These are phyloP conservation scores for Sporothrix pallida DNA, from an alignment of 2,329 filamentous ascomycete species.

Conservation along the genomic window DNA sequence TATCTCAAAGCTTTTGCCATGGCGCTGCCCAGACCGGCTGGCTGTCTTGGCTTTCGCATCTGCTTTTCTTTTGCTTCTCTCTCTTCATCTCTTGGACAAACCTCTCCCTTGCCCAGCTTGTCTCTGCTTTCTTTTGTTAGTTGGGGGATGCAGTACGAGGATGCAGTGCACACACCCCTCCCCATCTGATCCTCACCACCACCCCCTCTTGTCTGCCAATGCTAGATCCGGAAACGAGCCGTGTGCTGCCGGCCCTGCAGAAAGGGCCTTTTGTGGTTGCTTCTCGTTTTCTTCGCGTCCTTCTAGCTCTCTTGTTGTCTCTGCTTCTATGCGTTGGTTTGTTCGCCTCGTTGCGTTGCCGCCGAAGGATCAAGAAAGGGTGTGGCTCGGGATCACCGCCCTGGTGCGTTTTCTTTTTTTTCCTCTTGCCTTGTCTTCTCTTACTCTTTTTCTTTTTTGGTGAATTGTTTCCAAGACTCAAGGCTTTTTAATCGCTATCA, in stretches of 20 bases:
- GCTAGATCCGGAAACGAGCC: slow-evolving; percentile 16
- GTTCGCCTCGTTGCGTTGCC: not conserved
- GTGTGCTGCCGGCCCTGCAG: slow-evolving; percentile 9
- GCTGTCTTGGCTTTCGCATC: not conserved
- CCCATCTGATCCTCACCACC: not conserved
- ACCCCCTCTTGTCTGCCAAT: not conserved
- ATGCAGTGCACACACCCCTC: not conserved
- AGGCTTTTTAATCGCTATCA: not conserved
- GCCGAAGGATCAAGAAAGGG: slow-evolving; percentile 6
- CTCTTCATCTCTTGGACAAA: not conserved
- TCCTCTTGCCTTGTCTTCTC: not conserved
- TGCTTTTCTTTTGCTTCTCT: not conserved
- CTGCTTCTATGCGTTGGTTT: not conserved
- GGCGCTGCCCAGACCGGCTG: not conserved
- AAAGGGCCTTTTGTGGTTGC: not conserved
- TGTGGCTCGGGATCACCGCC: slow-evolving; percentile 10
- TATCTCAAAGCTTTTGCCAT: slow-evolving; percentile 9
- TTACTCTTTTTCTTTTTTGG: not conserved
- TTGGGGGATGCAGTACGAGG: too few species aligned
- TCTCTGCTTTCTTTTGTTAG: too few species aligned
- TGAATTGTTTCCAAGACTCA: not conserved
- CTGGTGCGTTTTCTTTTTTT: not conserved
- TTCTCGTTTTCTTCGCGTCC: not conserved
- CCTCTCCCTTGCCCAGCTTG: too few species aligned
- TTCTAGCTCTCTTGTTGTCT: not conserved